Evolutionary conservation across 306 rosid genomes (phyloP).

Genomic region (Gastrolobium villosum): DNA sequence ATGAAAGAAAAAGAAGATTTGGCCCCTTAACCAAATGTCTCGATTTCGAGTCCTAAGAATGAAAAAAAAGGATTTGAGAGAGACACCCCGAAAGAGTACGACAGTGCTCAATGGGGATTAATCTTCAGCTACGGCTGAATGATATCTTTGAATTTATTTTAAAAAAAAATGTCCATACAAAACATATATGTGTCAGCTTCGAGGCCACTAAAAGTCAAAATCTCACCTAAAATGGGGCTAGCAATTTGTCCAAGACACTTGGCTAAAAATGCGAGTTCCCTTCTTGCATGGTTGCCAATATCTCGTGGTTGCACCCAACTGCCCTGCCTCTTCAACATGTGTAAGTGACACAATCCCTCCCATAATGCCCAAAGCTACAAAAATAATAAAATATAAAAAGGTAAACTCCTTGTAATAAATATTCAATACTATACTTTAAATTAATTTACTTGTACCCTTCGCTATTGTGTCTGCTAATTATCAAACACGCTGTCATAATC

Average conservation of each 20-base stretch:
- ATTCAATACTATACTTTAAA: not conserved
- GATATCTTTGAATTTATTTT: too few species aligned
- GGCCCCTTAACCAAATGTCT: too few species aligned
- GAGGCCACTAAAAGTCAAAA: constrained; percentile 23
- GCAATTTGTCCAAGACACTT: constrained; percentile 28
- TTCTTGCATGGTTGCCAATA: constrained; percentile 13
- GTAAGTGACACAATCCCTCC: constrained; percentile 21
- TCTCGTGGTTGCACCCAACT: constrained; percentile 20
- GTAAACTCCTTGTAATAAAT: not conserved
- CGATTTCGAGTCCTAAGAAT: too few species aligned
- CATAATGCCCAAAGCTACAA: not conserved
- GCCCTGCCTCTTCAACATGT: not conserved
- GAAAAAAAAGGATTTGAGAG: too few species aligned
- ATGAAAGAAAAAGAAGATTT: too few species aligned
- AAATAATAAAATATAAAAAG: not conserved
- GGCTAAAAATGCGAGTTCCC: constrained; percentile 14
- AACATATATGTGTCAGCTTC: constrained; percentile 23
- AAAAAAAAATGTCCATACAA: not conserved
- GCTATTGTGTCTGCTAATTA: constrained; percentile 14
- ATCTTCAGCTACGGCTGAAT: too few species aligned
- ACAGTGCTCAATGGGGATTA: too few species aligned
- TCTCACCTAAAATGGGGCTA: constrained; percentile 22
- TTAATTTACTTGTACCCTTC: not conserved
- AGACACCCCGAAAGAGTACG: too few species aligned
- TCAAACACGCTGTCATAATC: constrained; percentile 42